phyloP scores from a whole-genome alignment of 78 protist genomes.

The Cyanophora paradoxa region DNA sequence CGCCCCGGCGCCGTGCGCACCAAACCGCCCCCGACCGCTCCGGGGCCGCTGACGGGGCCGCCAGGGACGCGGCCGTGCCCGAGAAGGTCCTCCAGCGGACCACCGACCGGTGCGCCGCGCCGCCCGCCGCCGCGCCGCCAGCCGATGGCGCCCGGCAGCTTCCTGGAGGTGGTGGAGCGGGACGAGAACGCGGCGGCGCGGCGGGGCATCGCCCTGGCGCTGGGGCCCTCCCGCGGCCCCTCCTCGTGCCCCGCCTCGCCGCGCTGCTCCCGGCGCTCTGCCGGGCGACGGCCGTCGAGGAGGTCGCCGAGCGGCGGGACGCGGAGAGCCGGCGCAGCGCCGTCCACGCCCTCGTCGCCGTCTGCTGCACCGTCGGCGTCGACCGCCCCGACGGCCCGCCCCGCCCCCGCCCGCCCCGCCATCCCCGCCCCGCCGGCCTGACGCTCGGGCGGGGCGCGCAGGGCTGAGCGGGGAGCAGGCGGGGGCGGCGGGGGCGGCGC shows the following conservation, averaged over 20 bases:
- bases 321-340: constrained; percentile 80
- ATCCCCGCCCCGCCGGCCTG: background rate
- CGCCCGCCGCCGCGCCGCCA: background rate
- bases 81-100: background rate
- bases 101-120: background rate
- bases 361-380: background rate
- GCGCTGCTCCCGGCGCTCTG: background rate
- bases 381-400: too few species aligned
- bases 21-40: too few species aligned
- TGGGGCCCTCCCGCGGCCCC: constrained; percentile 3
- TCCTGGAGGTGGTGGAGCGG: background rate
- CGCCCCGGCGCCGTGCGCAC: background rate
- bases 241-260: background rate
- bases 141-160: background rate
- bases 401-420: background rate
- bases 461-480: background rate
- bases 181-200: constrained; percentile 17
- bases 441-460: too few species aligned
- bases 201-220: constrained; percentile 37
- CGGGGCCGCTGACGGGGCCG: too few species aligned
- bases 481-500: background rate
- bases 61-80: too few species aligned
- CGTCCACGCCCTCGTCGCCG: constrained; percentile 1
- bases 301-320: constrained; percentile 45
- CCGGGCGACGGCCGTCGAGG: constrained; percentile 7